Base-by-base conservation (phyloP, 73 alveolate species). In the Symbiodinium pilosum region DNA sequence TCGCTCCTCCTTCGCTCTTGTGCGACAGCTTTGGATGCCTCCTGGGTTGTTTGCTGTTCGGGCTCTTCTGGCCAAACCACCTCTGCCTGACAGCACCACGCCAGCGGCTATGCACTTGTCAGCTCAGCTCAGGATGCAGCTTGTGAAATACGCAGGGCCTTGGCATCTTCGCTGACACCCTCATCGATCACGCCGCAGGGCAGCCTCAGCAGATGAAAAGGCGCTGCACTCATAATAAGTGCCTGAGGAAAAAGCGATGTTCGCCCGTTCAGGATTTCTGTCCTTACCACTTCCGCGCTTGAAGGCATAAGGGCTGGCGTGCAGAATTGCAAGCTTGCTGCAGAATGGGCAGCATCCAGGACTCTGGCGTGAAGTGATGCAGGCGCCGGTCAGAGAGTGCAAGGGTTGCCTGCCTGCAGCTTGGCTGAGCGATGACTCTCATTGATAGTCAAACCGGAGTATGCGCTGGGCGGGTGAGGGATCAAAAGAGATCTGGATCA, bases 371-470 rank as follows among this genome's bases (percentile, higher is more conserved):
- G 30, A 64, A 38, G 9, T 32, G 34, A 9, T 64, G 81, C 81
- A 64, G 81, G 39, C 81, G 81, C 81, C 81, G 81, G 81, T 64
- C 81, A 18, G 81, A 64, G 81, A 64, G 30, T 32, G 81, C 38
- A 26, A 64, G 81, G 30, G 81, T 64, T 32, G 81, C 81, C 30
- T 64, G 81, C 81, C 81, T 64, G 16, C 0, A 56, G 21, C 1
- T 1, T 1, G 68, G 68, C 68, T 51, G 32, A 54, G 71, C 71
- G 26, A 16, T n/a, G n/a, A n/a, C n/a, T n/a, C n/a, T n/a, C n/a
- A n/a, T n/a, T n/a, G n/a, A n/a, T n/a, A n/a, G n/a, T n/a, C n/a
- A n/a, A n/a, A n/a, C n/a, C n/a, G n/a, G n/a, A n/a, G n/a, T n/a
- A n/a, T n/a, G n/a, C n/a, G n/a, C n/a, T n/a, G n/a, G n/a, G n/a